phyloP scores from a whole-genome alignment of 352 stramenopile genomes.

The Globisporangium nodosum region DNA sequence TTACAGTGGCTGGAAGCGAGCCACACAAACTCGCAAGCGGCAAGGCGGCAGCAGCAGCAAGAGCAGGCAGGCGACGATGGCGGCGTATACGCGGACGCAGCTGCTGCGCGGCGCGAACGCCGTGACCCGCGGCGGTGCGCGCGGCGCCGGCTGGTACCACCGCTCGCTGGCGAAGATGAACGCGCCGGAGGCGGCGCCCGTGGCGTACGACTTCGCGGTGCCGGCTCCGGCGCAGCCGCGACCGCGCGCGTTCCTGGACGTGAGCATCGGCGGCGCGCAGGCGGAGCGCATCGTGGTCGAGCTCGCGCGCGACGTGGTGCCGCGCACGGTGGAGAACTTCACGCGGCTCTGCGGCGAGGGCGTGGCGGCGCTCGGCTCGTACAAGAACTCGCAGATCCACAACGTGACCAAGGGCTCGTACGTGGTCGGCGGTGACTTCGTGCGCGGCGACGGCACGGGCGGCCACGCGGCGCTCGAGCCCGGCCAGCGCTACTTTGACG shows the following conservation, averaged over 20 bases:
- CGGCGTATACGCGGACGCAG: constrained; percentile 52
- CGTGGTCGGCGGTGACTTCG: constrained; percentile 66
- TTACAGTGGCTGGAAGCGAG: constrained; percentile 29
- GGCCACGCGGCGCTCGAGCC: constrained; percentile 67
- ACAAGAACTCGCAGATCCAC: constrained; percentile 82
- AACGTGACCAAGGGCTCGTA: constrained; percentile 83
- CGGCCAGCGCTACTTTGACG: constrained; percentile 72
- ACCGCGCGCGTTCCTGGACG: constrained; percentile 71
- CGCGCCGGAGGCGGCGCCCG: constrained; percentile 35
- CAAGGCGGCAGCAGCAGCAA: background rate
- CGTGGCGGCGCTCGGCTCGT: constrained; percentile 62
- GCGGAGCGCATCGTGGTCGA: constrained; percentile 76
- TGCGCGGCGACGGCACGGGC: constrained; percentile 68
- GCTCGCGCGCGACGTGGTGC: constrained; percentile 79
- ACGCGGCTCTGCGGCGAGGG: constrained; percentile 65
- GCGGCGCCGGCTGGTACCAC: constrained; percentile 82
- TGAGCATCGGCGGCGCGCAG: constrained; percentile 77
- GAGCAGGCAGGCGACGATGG: constrained; percentile 22
- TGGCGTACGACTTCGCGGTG: constrained; percentile 66
- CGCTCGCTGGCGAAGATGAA: constrained; percentile 84
- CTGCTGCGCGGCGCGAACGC: constrained; percentile 49
- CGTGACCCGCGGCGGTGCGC: constrained; percentile 56
- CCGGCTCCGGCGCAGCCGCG: constrained; percentile 44
- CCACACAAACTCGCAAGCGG: constrained; percentile 12
- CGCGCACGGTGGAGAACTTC: constrained; percentile 74